Base-by-base conservation (phyloP, 2,329 filamentous ascomycete genomes). In the Hypocrella siamensis region DNA sequence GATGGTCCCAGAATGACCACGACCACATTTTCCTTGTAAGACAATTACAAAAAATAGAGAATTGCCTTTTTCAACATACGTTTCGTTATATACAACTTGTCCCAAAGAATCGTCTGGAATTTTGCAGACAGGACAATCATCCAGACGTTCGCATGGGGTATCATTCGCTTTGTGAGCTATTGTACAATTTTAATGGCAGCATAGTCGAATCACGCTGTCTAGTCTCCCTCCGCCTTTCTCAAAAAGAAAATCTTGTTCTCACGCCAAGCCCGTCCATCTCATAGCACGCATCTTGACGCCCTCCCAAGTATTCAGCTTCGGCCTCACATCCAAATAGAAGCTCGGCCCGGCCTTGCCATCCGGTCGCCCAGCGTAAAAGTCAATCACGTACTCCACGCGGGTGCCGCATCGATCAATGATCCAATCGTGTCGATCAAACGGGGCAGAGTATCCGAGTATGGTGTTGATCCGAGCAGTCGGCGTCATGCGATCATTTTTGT, bases 401-500 rank as follows among this genome's bases (percentile, higher is more conserved):
- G 65, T 78, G 19, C 81, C 88, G 50, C 90, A 96, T 31, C 90
- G 68, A 56, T 98, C 86, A 22, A 98, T 78, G 17, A 94, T 75
- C 90, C 90, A 98, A 54, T 98, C 90, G 53, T 98, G 90, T 18
- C 90, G 67, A 57, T 98, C 90, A 54, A 98, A 98, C 2, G 90
- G 90, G 32, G 78, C 66, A 37, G 79, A 77, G 54, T 93, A 96
- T n/a, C 90, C 90, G 33, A 93, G 58, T 35, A 85, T 56, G 4
- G 76, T 81, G 54, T 93, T 92, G 42, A 90, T 55, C 36, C 86
- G 67, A 3, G 90, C 90, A 38, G 76, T 77, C 0, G 90, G 90
- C 4, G 82, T 90, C 60, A 94, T 62, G 36, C 61, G 61, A 11
- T 61, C 61, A 45, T 64, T 74, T 29, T 77, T 62, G 37, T 92